Base-by-base conservation (phyloP, 2,329 filamentous ascomycete species). In the Penicillium sp. region DNA sequence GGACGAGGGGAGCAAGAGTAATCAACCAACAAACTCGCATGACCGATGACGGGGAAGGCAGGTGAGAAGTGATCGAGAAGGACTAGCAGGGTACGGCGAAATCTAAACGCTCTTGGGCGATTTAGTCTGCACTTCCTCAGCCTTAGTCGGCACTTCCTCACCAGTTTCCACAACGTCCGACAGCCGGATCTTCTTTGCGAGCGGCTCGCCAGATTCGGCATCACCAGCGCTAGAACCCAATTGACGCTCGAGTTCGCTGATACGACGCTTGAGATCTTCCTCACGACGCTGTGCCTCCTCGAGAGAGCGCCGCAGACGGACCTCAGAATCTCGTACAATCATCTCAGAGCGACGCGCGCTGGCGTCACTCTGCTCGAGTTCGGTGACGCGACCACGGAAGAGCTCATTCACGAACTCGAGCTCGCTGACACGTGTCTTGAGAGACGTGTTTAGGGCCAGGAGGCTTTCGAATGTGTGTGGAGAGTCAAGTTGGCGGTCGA, bases 351-450 rank as follows among this genome's bases (percentile, higher is more conserved):
- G 72, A 64, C 84, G 74, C 44, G 86, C 81, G 40, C 80, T 83
- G 40, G 81, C 81, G 65, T 92, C 88, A 63, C 86, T 86, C 58
- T 84, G 81, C 66, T 95, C 89, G 11, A 93, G 77, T 65, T 93
- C 79, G 66, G 83, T 70, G 34, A 96, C 83, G 10, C 86, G 81
- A 31, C 85, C 85, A 42, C 85, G 79, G 69, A 89, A 90, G 37
- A 91, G 76, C 64, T 88, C 87, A 63, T 91, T 96, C 75, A 99
- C 96, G 44, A 99, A 81, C 67, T 99, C 93, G 19, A 99, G 80
- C 70, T 99, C 93, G 60, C 86, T 93, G 29, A 99, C 92, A 35
- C 93, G 85, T 0, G 93, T 99, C 74, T 95, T 95, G n/a, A 97
- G 78, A 42, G 84, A 86, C 4, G 88, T 88, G 68, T 95, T 95